Evolutionary conservation across 2,329 filamentous ascomycete genomes (phyloP).

Genomic region (Elsinoe necatrix): DNA sequence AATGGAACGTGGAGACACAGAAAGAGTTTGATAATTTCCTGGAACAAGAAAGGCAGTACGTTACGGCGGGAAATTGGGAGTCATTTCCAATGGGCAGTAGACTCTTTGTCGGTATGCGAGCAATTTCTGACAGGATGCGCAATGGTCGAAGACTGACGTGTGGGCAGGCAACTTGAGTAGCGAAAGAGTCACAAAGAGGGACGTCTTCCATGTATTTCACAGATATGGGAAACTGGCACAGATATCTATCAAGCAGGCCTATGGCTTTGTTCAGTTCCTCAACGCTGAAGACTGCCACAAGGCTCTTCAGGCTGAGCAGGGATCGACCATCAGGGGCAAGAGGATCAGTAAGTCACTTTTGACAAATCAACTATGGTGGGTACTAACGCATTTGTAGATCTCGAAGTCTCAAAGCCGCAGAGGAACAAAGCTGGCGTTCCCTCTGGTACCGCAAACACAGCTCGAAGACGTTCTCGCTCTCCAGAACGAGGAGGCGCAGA

Average conservation of each 20-base stretch:
- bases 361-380: neutral
- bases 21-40: conserved; percentile 65
- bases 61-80: conserved; percentile 72
- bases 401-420: conserved; percentile 83
- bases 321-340: conserved; percentile 72
- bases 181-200: conserved; percentile 85
- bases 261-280: conserved; percentile 93
- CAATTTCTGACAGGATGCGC: neutral
- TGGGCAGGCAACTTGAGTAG: conserved; percentile 74
- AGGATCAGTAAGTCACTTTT: conserved; percentile 68
- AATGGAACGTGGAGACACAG: conserved; percentile 51
- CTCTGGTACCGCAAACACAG: conserved; percentile 34
- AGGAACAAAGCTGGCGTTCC: conserved; percentile 36
- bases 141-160: conserved; percentile 8
- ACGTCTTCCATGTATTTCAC: conserved; percentile 87
- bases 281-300: conserved; percentile 62
- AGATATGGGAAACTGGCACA: conserved; percentile 80
- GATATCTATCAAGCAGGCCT: conserved; percentile 92
- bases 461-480: conserved; percentile 37
- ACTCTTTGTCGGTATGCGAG: conserved; percentile 65
- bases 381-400: conserved; percentile 45
- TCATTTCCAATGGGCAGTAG: conserved; percentile 68
- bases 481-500: conserved; percentile 28
- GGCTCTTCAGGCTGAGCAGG: conserved; percentile 72
- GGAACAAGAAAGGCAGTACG: conserved; percentile 63